Conservation (phyloP, 257 asterid species). For the Solanum pimpinellifolium region DNA sequence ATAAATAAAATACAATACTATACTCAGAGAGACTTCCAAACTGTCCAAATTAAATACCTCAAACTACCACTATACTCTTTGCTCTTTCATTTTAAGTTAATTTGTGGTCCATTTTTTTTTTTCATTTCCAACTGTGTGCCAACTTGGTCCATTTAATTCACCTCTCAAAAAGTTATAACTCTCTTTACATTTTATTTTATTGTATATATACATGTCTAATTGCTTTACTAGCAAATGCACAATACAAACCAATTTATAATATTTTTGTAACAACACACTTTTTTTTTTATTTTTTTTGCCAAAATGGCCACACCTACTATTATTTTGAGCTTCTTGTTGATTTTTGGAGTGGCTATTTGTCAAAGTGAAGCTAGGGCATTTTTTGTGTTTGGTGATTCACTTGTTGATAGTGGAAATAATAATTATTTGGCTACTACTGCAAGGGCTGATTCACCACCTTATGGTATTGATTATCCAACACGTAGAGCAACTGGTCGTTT, state of each 20-base stretch:
- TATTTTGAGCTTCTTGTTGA: background rate
- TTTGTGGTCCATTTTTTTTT: background rate
- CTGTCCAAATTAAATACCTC: background rate
- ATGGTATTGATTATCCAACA: slow-evolving; percentile 28
- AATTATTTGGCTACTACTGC: slow-evolving; percentile 30
- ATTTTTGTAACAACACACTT: background rate
- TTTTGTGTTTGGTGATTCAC: slow-evolving; percentile 36
- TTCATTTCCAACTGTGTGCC: slow-evolving; percentile 17
- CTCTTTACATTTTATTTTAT: background rate
- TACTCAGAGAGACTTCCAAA: background rate
- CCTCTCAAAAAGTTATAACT: background rate
- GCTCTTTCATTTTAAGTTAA: background rate
- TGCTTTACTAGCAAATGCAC: background rate
- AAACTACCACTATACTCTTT: background rate
- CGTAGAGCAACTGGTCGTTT: slow-evolving; percentile 33
- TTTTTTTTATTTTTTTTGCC: background rate
- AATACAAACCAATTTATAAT: background rate
- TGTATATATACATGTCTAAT: background rate
- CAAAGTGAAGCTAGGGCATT: slow-evolving; percentile 20
- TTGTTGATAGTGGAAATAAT: slow-evolving; percentile 38
- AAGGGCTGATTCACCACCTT: slow-evolving; percentile 38
- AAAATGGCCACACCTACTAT: background rate
- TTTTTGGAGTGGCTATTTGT: slow-evolving; percentile 4
- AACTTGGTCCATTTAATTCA: background rate
- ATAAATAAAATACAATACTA: background rate